Evolutionary conservation across 2,329 filamentous ascomycete genomes (phyloP).

Genomic region (Xylaria polymorpha): DNA sequence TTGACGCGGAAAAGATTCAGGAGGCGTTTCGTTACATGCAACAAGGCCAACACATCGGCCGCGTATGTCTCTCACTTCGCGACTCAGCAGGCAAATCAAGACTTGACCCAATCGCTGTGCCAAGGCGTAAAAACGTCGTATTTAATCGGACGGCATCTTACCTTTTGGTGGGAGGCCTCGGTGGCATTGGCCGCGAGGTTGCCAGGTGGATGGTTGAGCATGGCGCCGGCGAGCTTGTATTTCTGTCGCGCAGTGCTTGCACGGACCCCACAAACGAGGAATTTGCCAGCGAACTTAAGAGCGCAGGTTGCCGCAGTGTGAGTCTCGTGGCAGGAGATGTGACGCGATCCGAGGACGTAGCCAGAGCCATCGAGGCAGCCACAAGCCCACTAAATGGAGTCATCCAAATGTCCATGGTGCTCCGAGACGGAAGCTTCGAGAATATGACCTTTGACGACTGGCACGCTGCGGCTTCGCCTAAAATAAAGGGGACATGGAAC

Average conservation of each 20-base stretch:
- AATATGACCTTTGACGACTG: slow-evolving; percentile 53
- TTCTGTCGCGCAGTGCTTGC: slow-evolving; percentile 53
- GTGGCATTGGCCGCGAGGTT: slow-evolving; percentile 48
- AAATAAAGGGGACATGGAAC: slow-evolving; percentile 56
- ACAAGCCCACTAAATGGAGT: slow-evolving; percentile 27
- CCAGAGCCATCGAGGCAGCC: not conserved
- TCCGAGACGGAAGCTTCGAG: slow-evolving; percentile 49
- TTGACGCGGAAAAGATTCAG: not conserved
- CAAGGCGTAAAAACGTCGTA: not conserved
- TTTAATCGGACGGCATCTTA: slow-evolving; percentile 34
- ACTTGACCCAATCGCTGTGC: not conserved
- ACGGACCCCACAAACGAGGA: slow-evolving; percentile 30
- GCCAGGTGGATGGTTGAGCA: slow-evolving; percentile 49
- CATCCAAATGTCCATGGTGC: slow-evolving; percentile 42
- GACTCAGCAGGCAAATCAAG: not conserved
- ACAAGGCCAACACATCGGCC: not conserved
- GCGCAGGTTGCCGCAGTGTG: slow-evolving; percentile 39
- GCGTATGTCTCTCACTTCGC: not conserved
- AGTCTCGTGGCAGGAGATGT: slow-evolving; percentile 39
- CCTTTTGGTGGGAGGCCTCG: slow-evolving; percentile 50
- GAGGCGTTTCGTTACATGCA: slow-evolving; percentile 2
- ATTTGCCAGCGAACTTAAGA: slow-evolving; percentile 40
- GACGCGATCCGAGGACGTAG: slow-evolving; percentile 38
- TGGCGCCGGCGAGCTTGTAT: slow-evolving; percentile 54
- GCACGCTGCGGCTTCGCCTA: slow-evolving; percentile 49